These are phyloP conservation scores for Hypoxylon sp. DNA, from an alignment of 2,329 filamentous ascomycete species.

Conservation along the genomic window DNA sequence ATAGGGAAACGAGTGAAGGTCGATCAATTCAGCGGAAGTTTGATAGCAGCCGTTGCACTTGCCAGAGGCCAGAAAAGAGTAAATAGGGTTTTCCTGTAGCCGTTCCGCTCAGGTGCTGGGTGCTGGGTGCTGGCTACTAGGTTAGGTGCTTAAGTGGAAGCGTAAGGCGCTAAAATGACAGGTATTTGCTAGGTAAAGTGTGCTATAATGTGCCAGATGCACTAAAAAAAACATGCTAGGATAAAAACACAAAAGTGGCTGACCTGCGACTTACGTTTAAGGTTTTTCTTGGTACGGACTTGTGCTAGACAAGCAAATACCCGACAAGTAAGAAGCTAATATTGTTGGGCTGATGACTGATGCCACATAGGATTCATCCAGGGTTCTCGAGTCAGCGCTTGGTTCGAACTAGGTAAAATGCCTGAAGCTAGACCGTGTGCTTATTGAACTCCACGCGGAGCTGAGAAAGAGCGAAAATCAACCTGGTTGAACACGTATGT, in stretches of 20 bases:
- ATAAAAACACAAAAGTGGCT: background rate
- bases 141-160: too few species aligned
- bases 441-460: background rate
- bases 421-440: background rate
- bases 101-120: background rate
- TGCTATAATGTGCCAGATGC: background rate
- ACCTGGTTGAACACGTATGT: background rate
- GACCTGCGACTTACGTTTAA: constrained; percentile 7
- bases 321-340: background rate
- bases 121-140: background rate
- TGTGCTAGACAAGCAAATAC: constrained; percentile 15
- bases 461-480: background rate
- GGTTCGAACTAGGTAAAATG: background rate
- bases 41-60: too few species aligned
- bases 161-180: too few species aligned
- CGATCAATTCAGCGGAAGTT: too few species aligned
- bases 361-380: background rate
- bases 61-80: too few species aligned
- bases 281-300: constrained; percentile 6
- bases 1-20: background rate
- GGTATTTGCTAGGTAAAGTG: too few species aligned
- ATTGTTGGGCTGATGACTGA: constrained; percentile 5
- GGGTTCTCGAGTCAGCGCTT: background rate
- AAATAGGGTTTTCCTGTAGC: too few species aligned
- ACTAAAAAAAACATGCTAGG: background rate